Conservation (phyloP, 768 basidiomycete species). For the Tylopilus rubrobrunneus region DNA sequence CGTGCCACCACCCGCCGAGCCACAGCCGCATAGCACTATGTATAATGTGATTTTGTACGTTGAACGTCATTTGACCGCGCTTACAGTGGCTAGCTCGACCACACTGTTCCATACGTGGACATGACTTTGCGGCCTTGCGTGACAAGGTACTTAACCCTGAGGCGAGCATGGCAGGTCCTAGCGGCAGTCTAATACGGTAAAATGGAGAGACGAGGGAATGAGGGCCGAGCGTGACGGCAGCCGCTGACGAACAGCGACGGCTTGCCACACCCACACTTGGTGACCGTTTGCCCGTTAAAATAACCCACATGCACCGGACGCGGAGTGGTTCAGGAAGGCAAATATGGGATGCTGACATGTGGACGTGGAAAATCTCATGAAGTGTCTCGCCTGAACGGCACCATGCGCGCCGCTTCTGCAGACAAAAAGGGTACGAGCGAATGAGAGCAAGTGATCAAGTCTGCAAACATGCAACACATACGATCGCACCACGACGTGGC, state of each 20-base stretch:
- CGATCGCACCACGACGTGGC: neutral
- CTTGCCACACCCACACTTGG: constrained; percentile 15
- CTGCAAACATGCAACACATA: neutral
- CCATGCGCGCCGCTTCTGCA: neutral
- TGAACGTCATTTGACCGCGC: constrained; percentile 5
- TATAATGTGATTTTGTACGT: neutral
- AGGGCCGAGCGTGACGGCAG: constrained; percentile 15
- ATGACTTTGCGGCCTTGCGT: constrained; percentile 15
- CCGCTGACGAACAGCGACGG: constrained; percentile 1
- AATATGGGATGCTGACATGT: constrained; percentile 1
- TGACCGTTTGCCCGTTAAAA: constrained; percentile 5
- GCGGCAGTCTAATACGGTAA: constrained; percentile 11
- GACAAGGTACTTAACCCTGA: constrained; percentile 2
- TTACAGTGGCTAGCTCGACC: constrained; percentile 1
- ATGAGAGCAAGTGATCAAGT: constrained; percentile 4
- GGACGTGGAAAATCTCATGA: neutral
- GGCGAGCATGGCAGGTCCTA: constrained; percentile 1
- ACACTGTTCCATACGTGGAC: constrained; percentile 11
- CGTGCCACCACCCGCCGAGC: neutral
- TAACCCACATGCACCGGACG: neutral
- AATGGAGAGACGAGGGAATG: constrained; percentile 5
- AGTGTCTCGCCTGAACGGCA: neutral
- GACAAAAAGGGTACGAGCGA: neutral
- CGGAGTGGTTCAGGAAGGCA: neutral
- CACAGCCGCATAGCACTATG: neutral